Percentiles rank a stretch among this genome's conserved stretches.
These are phyloP conservation scores for Penicillium capsulatum DNA, from an alignment of 2,329 filamentous ascomycete genomes.

Conservation along the genomic window DNA sequence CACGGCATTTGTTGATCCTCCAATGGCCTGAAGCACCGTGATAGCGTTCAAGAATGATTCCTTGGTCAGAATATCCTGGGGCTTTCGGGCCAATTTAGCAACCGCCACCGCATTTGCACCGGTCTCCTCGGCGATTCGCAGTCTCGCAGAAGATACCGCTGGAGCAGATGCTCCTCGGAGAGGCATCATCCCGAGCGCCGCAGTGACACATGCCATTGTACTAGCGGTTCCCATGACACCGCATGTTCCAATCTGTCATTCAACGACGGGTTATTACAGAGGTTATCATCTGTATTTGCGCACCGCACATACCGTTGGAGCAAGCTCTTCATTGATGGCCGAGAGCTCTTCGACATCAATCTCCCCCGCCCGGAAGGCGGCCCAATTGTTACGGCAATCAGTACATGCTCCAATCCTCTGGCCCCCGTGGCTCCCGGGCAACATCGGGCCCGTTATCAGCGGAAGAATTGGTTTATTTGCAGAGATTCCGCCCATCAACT, in stretches of 20 bases:
- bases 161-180: slow-evolving; percentile 51
- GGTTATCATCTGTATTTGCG: no score
- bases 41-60: slow-evolving; percentile 53
- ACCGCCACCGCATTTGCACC: slow-evolving; percentile 48
- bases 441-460: slow-evolving; percentile 69
- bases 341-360: slow-evolving; percentile 70
- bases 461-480: slow-evolving; percentile 68
- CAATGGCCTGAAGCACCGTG: slow-evolving; percentile 52
- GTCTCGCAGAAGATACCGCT: slow-evolving; percentile 50
- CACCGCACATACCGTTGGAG: slow-evolving; percentile 56
- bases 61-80: slow-evolving; percentile 44
- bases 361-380: slow-evolving; percentile 59
- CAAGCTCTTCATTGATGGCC: slow-evolving; percentile 67
- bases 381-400: slow-evolving; percentile 72
- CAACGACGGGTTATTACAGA: slow-evolving; percentile 4
- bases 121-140: slow-evolving; percentile 54
- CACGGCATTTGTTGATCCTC: slow-evolving; percentile 55
- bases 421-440: slow-evolving; percentile 65
- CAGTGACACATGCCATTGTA: slow-evolving; percentile 54
- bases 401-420: slow-evolving; percentile 67
- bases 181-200: slow-evolving; percentile 52
- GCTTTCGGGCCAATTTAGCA: slow-evolving; percentile 37
- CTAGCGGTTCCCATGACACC: slow-evolving; percentile 58
- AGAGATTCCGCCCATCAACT: slow-evolving; percentile 71
- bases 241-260: slow-evolving; percentile 46